Base-by-base conservation (phyloP, 768 basidiomycete species). In the Naganishia vishniacii region DNA sequence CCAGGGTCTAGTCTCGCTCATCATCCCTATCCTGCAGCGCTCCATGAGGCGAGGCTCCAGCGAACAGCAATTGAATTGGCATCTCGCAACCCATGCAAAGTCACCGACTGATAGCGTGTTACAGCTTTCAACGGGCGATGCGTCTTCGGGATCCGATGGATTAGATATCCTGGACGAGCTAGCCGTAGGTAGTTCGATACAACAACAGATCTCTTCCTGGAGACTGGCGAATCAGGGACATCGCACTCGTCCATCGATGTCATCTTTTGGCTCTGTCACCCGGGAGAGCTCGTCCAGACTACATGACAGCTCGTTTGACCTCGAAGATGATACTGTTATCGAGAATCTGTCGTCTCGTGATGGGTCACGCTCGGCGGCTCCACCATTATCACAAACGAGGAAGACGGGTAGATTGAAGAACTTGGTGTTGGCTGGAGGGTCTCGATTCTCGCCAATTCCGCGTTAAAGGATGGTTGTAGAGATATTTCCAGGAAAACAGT, bases 201-300 rank as follows among this genome's bases (percentile, higher is more conserved):
- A 40, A n/a, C 48, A 51, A 20, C 48, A 51, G 40, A 63, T 45
- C 20, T 29, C 48, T 20, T 42, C 40, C 4, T 42, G 28, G 49
- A 20, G 37, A 29, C 34, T 53, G 13, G 49, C 48, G 15, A 63
- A 34, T 23, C 31, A 41, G 41, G 15, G 28, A 18, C 53, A 56
- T 56, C 53, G 53, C 4, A 37, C 37, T 40, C 62, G 44, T 34
- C 48, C 62, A n/a, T 63, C 62, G 25, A 63, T 53, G 48, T 63
- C 62, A 3, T 63, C 62, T 13, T 41, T 51, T 25, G 49, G 62
- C 11, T 63, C 62, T 4, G 15, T 56, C 23, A 56, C 53, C 6
- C 32, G 53, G 3, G 53, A 56, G 12, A 20, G 37, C 53, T 23
- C 53, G 28, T 18, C 4, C 25, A 37, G 48, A 16, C 18, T 44